Evolutionary conservation across 768 basidiomycete genomes (phyloP).

Genomic region (Tylopilus vinaceipallidus): DNA sequence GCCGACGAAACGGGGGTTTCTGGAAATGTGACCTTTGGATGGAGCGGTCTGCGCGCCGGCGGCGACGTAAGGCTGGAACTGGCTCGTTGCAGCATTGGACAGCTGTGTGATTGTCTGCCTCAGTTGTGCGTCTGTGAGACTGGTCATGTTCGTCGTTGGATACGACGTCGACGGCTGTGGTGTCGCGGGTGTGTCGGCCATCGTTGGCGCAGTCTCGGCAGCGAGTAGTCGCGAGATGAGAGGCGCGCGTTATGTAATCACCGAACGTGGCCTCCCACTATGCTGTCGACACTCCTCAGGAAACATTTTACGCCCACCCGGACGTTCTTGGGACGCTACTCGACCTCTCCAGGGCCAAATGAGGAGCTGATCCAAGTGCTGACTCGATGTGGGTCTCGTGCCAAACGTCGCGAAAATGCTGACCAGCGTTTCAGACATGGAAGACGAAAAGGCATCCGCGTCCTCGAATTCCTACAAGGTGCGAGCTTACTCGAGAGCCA

Average conservation of each 20-base stretch:
- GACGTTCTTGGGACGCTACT: slow-evolving; percentile 13
- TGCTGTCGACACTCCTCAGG: slow-evolving; percentile 22
- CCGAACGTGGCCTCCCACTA: neutral
- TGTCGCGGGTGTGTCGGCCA: slow-evolving; percentile 26
- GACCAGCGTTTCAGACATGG: slow-evolving; percentile 32
- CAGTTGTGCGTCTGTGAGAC: slow-evolving; percentile 62
- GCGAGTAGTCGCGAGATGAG: neutral
- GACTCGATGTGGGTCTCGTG: slow-evolving; percentile 36
- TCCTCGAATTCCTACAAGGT: slow-evolving; percentile 48
- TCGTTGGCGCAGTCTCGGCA: slow-evolving; percentile 10
- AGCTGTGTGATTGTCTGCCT: slow-evolving; percentile 59
- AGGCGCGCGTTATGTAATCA: slow-evolving; percentile 30
- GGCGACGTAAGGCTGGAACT: slow-evolving; percentile 35
- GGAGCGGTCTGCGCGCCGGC: slow-evolving; percentile 29
- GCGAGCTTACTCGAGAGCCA: slow-evolving; percentile 48
- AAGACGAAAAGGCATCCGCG: slow-evolving; percentile 39
- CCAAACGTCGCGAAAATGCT: neutral
- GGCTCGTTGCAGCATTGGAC: slow-evolving; percentile 38
- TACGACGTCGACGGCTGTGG: slow-evolving; percentile 29
- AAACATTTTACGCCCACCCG: slow-evolving; percentile 2
- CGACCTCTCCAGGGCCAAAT: slow-evolving; percentile 31
- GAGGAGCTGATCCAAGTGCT: slow-evolving; percentile 41
- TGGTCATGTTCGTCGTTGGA: slow-evolving; percentile 36
- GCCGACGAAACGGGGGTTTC: neutral
- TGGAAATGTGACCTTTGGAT: slow-evolving; percentile 26